Evolutionary conservation across 768 basidiomycete species (phyloP), one percentile per base, ranked within the genome.

Genomic region (Mycena vitilis): DNA sequence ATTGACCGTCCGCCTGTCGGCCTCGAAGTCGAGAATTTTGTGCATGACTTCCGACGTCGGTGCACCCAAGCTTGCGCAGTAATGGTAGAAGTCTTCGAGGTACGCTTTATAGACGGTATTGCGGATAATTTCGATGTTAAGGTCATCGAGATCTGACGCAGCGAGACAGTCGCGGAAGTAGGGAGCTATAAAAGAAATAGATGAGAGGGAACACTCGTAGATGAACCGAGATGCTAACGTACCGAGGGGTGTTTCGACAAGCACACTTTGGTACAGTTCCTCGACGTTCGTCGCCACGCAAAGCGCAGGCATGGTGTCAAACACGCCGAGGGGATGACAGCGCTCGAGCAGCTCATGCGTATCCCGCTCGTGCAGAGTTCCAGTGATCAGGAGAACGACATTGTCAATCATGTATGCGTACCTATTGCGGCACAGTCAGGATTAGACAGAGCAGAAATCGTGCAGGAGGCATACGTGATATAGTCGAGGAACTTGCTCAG

Each of bases 321-420:
- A 99, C 49, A 95, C 87, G 20, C 98, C 98, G 44, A 99, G 85
- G 4, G 98, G 98, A 76, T 99, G 98, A 82, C 98, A 99, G 44
- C 98, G 90, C 73, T 96, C 95, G 44, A 99, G 83, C 5, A 99
- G 88, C 77, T 99, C 98, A 72, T 98, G 95, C 3, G 97, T 98
- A 78, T 99, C 97, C 65, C 98, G 87, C 80, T 98, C 96, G 75
- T 99, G 96, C 40, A 99, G 82, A 0, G 97, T 99, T 23, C 98
- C 98, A 18, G 98, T 96, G 70, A 99, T 99, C 75, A 99, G 87
- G 60, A 99, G 87, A 66, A 99, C 91, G 75, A 99, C 94, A 78
- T 99, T 99, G 88, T 99, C 98, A 77, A 99, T 99, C 98, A 99
- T 99, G 82, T 99, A 99, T 37, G 90, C 95, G 78, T 98, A 98